Evolutionary conservation across 208 protist genomes (phyloP).

Genomic region (Trypanosoma boissoni): DNA sequence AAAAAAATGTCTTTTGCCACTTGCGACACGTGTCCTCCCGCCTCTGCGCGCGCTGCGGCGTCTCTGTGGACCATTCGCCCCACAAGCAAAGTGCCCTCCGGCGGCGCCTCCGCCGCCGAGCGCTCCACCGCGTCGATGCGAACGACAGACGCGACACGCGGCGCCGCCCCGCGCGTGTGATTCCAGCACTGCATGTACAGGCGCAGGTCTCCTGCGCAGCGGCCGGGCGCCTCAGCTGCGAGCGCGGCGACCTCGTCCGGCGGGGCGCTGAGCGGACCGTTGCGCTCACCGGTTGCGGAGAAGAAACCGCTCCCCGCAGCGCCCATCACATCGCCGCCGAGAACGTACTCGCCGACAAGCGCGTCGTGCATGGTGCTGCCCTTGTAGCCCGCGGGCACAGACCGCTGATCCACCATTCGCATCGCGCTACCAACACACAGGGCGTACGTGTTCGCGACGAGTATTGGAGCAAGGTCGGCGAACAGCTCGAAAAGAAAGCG

Average conservation of each 20-base stretch:
- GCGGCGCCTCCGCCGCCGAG: constrained; percentile 5
- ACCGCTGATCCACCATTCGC: constrained; percentile 20
- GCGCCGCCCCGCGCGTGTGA: not conserved
- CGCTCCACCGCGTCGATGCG: constrained; percentile 21
- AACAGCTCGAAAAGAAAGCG: constrained; percentile 37
- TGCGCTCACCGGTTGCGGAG: constrained; percentile 18
- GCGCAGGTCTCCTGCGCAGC: constrained; percentile 4
- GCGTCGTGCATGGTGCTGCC: constrained; percentile 22
- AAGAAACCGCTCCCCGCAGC: constrained; percentile 21
- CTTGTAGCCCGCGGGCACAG: constrained; percentile 28
- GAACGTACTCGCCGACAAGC: constrained; percentile 22
- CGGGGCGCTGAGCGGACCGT: constrained; percentile 23
- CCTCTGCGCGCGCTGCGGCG: not conserved
- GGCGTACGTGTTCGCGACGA: constrained; percentile 21
- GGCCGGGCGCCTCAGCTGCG: not conserved
- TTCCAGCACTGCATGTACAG: constrained; percentile 32
- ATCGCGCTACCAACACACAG: constrained; percentile 25
- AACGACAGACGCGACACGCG: constrained; percentile 24
- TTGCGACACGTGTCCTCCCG: constrained; percentile 14
- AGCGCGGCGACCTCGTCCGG: constrained; percentile 19
- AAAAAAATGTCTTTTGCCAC: constrained; percentile 23
- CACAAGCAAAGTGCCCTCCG: constrained; percentile 17
- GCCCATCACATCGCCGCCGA: constrained; percentile 35
- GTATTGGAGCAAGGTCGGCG: constrained; percentile 20
- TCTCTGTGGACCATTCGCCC: constrained; percentile 25